Evolutionary conservation across 768 basidiomycete species (phyloP), one percentile per base, ranked within the genome.

Genomic region (Clitopilus passeckerianus): DNA sequence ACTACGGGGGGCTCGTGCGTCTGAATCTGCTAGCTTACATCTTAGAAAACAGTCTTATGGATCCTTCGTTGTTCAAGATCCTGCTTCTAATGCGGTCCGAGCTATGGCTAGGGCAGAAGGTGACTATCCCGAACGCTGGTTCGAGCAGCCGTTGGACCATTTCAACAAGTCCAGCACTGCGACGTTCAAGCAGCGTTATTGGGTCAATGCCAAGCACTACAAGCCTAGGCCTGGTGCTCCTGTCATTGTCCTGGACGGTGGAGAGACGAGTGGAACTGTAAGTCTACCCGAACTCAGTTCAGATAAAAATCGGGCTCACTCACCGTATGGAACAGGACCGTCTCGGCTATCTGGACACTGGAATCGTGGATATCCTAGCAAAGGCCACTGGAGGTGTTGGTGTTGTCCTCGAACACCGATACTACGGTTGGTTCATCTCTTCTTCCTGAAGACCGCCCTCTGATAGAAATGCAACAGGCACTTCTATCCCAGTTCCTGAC

Each of bases 381-480:
- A 86, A 83, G 58, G 89, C 88, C 18, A 96, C 93, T 0, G 83
- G 86, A n/a, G 96, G 96, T 5, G 79, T 98, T 5, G 89, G 90
- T 18, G 83, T 97, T 43, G 84, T 98, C n/a, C 78, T 98, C 34
- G 95, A 98, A 70, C 95, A 98, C 71, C 83, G 95, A 61, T 94
- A 90, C 70, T 96, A 96, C 69, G 93, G 94, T 79, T 61, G 35
- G 68, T 33, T 18, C 4, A 41, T 9, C 6, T 24, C 59, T 33
- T 75, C 24, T 27, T 6, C n/a, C 34, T n/a, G 57, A 7, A 50
- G 5, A 6, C 16, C 27, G 16, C 34, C 59, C 41, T 61, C 65
- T 23, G 46, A 54, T 67, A 64, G 53, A 60, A 63, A 30, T 46
- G 46, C 59, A 10, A 12, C 57, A 91, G 90, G 91, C 16, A 68